Evolutionary conservation across 257 asterid genomes (phyloP), one percentile per base, ranked within the genome.

Genomic region (Cruciata laevipes): DNA sequence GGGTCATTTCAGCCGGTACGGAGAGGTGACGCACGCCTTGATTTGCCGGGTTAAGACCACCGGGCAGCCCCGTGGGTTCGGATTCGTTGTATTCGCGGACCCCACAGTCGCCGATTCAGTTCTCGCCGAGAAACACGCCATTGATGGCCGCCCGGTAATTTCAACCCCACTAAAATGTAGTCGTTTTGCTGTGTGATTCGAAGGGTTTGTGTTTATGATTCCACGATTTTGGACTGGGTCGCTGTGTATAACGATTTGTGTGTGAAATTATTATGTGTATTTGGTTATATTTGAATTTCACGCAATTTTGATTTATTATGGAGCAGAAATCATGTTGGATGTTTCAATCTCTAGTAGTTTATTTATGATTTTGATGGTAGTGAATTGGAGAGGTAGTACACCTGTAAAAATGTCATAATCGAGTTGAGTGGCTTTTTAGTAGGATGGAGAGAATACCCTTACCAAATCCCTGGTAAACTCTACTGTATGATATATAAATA

Each of bases 101-200:
- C 83, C 85, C 61, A 64, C 70, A 21, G 57, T 78, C n/a, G 66
- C 73, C 20, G 82, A 75, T 51, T 66, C 76, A n/a, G 69, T 77
- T 33, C 76, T 80, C 16, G 70, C 62, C 23, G 80, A 77, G 47
- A 66, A 71, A 35, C 85, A 77, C 66, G 32, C 20, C 75, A 77
- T 78, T 67, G 83, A 74, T 40, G 85, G 82, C 72, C 85, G 82
- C 40, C 63, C 68, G 53, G 85, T 81, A 70, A 77, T 55, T 18
- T 12, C 16, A 35, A 2, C 25, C 53, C 8, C 38, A 4, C 24
- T 11, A 5, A 30, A 30, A 17, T 60, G 53, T 70, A 17, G 12
- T 27, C 23, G 24, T 53, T 35, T 71, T 32, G 1, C 21, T 31
- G 7, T 30, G 17, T 42, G 58, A 16, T 18, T 57, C 12, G 42